Evolutionary conservation across 176 grass and related monocot species (phyloP).

Genomic region (Oryza longistaminata): DNA sequence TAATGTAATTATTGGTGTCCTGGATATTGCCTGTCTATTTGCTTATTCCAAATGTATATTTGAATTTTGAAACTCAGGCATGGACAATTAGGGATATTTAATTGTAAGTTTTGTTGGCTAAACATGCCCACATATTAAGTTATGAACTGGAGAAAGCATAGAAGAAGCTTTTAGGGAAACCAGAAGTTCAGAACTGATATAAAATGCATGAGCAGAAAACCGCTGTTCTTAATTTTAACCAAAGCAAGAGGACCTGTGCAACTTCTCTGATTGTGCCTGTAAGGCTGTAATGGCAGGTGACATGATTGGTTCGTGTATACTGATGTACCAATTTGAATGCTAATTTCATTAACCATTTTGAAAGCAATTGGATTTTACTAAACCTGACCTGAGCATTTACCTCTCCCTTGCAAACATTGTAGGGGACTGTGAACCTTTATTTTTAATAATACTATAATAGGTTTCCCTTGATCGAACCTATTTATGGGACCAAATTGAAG

Average conservation of each 20-base stretch:
- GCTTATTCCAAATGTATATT: background rate
- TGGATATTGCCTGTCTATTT: background rate
- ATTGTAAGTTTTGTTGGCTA: background rate
- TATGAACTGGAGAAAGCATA: slow-evolving; percentile 6
- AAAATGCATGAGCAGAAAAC: slow-evolving; percentile 6
- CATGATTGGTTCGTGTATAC: background rate
- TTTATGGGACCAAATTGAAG: slow-evolving; percentile 19
- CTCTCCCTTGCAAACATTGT: background rate
- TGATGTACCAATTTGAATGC: background rate
- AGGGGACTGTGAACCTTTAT: background rate
- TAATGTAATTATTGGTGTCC: slow-evolving; percentile 2
- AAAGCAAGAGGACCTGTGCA: background rate
- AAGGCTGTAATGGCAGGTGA: background rate
- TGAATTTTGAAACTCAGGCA: slow-evolving; percentile 9
- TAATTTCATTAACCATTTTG: background rate
- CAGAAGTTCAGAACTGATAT: background rate
- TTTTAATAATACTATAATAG: background rate
- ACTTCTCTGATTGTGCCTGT: background rate
- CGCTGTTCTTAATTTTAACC: background rate
- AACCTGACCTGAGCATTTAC: background rate
- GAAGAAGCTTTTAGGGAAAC: slow-evolving; percentile 1
- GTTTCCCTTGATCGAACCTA: background rate
- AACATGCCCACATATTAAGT: background rate
- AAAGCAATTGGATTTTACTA: background rate
- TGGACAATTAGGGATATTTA: background rate